Percentiles rank a stretch among this genome's conserved stretches.
phyloP scores from a whole-genome alignment of 768 basidiomycete species.

The Artomyces pyxidatus region DNA sequence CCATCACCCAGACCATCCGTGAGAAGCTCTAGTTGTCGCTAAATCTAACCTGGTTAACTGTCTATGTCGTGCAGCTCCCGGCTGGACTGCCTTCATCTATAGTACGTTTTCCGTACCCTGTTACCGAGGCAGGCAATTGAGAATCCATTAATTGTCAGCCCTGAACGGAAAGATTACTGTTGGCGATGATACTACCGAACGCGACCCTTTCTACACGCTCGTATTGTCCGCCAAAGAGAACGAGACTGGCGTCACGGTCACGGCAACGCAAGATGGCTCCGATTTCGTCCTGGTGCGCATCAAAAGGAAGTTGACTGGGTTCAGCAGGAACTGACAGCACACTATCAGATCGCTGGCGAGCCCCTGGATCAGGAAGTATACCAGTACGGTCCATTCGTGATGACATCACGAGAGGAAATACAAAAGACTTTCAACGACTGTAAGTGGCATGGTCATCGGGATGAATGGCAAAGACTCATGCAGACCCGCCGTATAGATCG shows the following conservation, averaged over 20 bases:
- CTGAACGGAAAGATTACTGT: conserved; percentile 60
- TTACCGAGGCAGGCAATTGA: background rate
- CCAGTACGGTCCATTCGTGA: conserved; percentile 85
- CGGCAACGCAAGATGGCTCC: conserved; percentile 50
- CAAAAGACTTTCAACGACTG: conserved; percentile 78
- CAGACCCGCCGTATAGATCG: conserved; percentile 48
- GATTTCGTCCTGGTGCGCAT: conserved; percentile 63
- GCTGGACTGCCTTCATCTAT: conserved; percentile 89
- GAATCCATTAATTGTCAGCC: conserved; percentile 30
- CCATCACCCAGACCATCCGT: conserved; percentile 81
- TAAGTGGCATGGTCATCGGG: conserved; percentile 25
- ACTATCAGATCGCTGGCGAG: conserved; percentile 65
- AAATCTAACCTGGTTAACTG: too few relatives aligned
- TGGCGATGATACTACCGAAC: conserved; percentile 38
- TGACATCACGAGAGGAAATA: conserved; percentile 76
- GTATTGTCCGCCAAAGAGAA: conserved; percentile 58
- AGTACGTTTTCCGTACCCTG: conserved; percentile 39
- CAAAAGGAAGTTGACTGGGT: too few relatives aligned
- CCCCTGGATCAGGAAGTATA: conserved; percentile 84
- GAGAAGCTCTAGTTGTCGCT: too few relatives aligned
- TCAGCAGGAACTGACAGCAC: too few relatives aligned
- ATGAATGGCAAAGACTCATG: background rate
- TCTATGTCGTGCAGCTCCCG: conserved; percentile 38
- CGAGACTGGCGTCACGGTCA: conserved; percentile 64
- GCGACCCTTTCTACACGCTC: conserved; percentile 68